Percentiles rank a stretch among this genome's conserved stretches.
phyloP scores from a whole-genome alignment of 257 asterid genomes.

The Fraxinus americana region DNA sequence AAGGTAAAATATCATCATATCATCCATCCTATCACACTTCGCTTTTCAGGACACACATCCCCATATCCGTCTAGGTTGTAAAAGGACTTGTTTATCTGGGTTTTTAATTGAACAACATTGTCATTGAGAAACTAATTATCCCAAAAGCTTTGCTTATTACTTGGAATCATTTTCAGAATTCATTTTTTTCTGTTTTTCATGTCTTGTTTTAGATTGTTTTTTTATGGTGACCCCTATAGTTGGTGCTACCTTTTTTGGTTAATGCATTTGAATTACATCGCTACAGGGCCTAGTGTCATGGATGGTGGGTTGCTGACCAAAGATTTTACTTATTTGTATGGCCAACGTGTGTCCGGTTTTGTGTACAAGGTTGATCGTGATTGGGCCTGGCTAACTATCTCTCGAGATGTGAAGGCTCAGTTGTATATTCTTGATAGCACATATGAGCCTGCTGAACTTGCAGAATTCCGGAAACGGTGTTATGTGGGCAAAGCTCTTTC shows the following conservation, averaged over 20 bases:
- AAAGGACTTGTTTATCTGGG: not conserved
- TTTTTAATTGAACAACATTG: constrained; percentile 2
- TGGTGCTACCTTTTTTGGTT: constrained; percentile 10
- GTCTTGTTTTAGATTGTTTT: not conserved
- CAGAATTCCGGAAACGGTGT: constrained; percentile 69
- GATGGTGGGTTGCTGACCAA: constrained; percentile 35
- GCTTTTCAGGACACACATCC: constrained; percentile 5
- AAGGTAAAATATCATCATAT: constrained; percentile 45
- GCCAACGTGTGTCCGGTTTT: constrained; percentile 72
- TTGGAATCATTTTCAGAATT: constrained; percentile 4
- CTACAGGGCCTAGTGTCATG: constrained; percentile 55
- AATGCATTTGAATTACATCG: constrained; percentile 24
- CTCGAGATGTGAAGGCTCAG: constrained; percentile 76
- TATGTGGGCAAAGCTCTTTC: constrained; percentile 65
- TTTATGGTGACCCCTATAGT: not conserved
- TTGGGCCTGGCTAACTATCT: constrained; percentile 77
- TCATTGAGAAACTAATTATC: not conserved
- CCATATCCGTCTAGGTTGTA: not conserved
- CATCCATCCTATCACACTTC: constrained; percentile 2
- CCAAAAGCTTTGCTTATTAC: not conserved
- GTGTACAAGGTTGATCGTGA: constrained; percentile 81
- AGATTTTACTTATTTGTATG: constrained; percentile 56
- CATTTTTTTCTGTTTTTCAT: not conserved
- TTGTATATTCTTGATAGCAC: constrained; percentile 77
- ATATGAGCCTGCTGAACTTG: constrained; percentile 75